These are phyloP conservation scores for Pisolithus thermaeus DNA, from an alignment of 1,284 basidiomycete species.

Conservation along the genomic window DNA sequence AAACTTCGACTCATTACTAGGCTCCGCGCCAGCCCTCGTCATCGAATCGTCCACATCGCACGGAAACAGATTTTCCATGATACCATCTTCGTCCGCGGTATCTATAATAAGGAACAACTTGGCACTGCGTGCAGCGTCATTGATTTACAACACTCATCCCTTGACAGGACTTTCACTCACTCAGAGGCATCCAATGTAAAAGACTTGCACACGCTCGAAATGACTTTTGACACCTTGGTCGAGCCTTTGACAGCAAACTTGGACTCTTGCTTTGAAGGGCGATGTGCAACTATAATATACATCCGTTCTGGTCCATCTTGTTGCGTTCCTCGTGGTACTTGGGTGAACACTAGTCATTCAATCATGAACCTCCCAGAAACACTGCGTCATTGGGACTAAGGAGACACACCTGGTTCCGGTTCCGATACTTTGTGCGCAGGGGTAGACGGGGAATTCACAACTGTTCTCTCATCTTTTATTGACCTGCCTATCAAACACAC, in stretches of 20 bases:
- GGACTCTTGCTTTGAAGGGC: slow-evolving; percentile 28
- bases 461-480: slow-evolving; percentile 17
- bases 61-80: slow-evolving; percentile 18
- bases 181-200: slow-evolving; percentile 31
- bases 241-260: slow-evolving; percentile 41
- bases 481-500: slow-evolving; percentile 8
- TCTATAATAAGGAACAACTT: slow-evolving; percentile 22
- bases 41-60: slow-evolving; percentile 28
- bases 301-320: slow-evolving; percentile 14
- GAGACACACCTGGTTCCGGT: not conserved
- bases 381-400: not conserved
- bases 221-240: slow-evolving; percentile 38
- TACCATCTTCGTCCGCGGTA: slow-evolving; percentile 19
- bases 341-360: slow-evolving; percentile 1
- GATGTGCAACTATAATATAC: slow-evolving; percentile 30
- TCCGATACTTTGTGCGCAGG: not conserved
- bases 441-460: not conserved
- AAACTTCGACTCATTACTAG: slow-evolving; percentile 16
- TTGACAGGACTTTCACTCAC: slow-evolving; percentile 20
- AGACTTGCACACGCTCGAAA: slow-evolving; percentile 36
- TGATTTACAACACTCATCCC: not conserved
- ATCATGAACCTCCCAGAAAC: slow-evolving; percentile 7
- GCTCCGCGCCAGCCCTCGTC: slow-evolving; percentile 24
- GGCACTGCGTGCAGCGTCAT: slow-evolving; percentile 11
- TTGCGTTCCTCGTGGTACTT: not conserved